A percentile compares a stretch with the other conserved stretches of the same genome.
Evolutionary conservation across 23 red algal genomes (phyloP).

Genomic region (Gracilaria gracilis): DNA sequence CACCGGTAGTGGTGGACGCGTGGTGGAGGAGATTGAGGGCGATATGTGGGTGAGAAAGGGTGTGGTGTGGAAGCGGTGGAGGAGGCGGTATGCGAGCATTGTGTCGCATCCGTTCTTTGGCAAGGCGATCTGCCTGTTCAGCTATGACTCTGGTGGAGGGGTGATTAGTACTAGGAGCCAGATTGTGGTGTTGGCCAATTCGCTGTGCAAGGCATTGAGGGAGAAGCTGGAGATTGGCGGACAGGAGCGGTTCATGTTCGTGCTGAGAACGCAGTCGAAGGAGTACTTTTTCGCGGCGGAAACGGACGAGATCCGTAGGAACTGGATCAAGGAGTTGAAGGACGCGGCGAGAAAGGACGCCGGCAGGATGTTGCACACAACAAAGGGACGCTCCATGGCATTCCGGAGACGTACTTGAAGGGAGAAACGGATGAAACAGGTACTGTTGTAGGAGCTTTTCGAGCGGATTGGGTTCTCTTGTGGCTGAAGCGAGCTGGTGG

Average conservation of each 20-base stretch:
- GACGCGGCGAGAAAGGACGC: constrained; percentile 62
- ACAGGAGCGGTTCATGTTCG: constrained; percentile 63
- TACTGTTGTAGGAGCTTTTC: no score
- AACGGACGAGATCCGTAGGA: constrained; percentile 52
- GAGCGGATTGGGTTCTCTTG: no score
- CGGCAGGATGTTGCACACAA: not conserved
- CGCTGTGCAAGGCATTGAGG: constrained; percentile 53
- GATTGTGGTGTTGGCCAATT: constrained; percentile 62
- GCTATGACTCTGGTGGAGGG: constrained; percentile 61
- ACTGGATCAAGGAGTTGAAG: constrained; percentile 62
- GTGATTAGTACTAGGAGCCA: constrained; percentile 61
- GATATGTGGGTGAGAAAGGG: constrained; percentile 82
- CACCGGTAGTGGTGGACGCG: constrained; percentile 54
- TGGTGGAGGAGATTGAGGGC: constrained; percentile 79
- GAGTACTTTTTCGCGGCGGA: constrained; percentile 75
- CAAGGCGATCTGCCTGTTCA: constrained; percentile 73
- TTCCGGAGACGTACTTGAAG: constrained; percentile 27
- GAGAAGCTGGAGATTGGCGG: constrained; percentile 71
- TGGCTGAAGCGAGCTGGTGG: no score
- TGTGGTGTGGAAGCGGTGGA: constrained; percentile 75
- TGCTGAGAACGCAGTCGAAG: constrained; percentile 58
- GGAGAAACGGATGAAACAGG: no score
- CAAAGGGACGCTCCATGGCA: constrained; percentile 63
- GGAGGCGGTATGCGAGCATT: constrained; percentile 70
- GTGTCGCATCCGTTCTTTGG: constrained; percentile 78